These are phyloP conservation scores for Jatropha podagrica DNA, from an alignment of 441 rosid genomes.

Conservation along the genomic window DNA sequence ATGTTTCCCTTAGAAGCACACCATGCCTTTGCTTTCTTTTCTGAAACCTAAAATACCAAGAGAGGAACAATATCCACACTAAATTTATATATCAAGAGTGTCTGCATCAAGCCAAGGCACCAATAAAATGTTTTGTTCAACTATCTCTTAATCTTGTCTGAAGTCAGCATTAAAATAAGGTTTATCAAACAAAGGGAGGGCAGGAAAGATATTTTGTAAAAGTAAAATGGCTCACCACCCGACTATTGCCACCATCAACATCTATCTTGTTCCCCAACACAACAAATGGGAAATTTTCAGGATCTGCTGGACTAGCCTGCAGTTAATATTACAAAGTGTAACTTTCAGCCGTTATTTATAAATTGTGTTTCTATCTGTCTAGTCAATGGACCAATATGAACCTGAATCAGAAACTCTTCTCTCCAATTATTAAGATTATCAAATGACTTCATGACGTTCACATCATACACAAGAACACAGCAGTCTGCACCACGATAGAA, in stretches of 20 bases:
- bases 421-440: slow-evolving; percentile 86
- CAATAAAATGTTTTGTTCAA: not conserved
- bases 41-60: slow-evolving; percentile 50
- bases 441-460: slow-evolving; percentile 81
- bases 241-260: slow-evolving; percentile 66
- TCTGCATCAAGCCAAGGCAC: no score
- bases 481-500: slow-evolving; percentile 66
- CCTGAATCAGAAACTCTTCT: slow-evolving; percentile 88
- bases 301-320: slow-evolving; percentile 88
- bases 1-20: slow-evolving; percentile 79
- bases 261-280: slow-evolving; percentile 85
- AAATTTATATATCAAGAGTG: not conserved
- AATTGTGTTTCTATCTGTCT: not conserved
- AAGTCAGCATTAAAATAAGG: not conserved
- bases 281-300: slow-evolving; percentile 84
- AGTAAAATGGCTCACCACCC: slow-evolving; percentile 57
- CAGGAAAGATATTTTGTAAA: not conserved
- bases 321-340: slow-evolving; percentile 21
- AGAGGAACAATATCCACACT: slow-evolving; percentile 21
- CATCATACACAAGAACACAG: slow-evolving; percentile 65
- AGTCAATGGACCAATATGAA: slow-evolving; percentile 18
- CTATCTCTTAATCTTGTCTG: not conserved
- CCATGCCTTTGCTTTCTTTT: slow-evolving; percentile 81
- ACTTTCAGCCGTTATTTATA: slow-evolving; percentile 9
- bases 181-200: not conserved